Percentiles rank a stretch among this genome's conserved stretches.
phyloP scores from a whole-genome alignment of 2,329 filamentous ascomycete species.

The Xylaria sp. region DNA sequence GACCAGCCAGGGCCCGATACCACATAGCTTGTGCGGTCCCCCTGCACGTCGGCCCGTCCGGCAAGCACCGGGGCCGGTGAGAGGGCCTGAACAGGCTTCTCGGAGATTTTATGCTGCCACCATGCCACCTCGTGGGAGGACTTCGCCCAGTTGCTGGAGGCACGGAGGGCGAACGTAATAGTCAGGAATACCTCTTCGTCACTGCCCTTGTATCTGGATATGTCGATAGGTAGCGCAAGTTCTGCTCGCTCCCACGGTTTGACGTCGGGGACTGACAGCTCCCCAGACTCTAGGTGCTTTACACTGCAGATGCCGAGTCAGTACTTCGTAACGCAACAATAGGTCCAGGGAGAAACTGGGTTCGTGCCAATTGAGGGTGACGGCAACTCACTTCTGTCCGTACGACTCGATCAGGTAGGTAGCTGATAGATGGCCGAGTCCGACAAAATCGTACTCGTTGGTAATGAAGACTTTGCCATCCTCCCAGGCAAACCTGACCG shows the following conservation, averaged over 20 bases:
- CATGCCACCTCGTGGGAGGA: constrained; percentile 59
- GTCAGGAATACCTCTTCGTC: constrained; percentile 48
- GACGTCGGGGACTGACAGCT: constrained; percentile 45
- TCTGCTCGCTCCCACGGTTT: constrained; percentile 42
- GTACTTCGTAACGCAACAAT: too few species aligned
- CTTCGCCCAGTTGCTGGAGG: constrained; percentile 53
- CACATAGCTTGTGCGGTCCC: constrained; percentile 30
- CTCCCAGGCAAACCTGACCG: constrained; percentile 45
- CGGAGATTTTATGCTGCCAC: constrained; percentile 48
- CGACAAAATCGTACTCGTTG: constrained; percentile 47
- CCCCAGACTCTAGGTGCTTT: constrained; percentile 36
- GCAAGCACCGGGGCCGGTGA: constrained; percentile 4
- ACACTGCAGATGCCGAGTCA: background rate
- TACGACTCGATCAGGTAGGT: constrained; percentile 29
- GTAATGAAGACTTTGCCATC: constrained; percentile 35
- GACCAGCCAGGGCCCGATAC: constrained; percentile 40
- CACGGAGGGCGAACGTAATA: constrained; percentile 47
- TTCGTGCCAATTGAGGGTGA: too few species aligned
- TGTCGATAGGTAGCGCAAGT: constrained; percentile 38
- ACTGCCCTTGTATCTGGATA: constrained; percentile 32
- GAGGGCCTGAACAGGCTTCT: constrained; percentile 22
- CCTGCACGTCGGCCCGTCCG: constrained; percentile 27
- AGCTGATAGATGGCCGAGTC: constrained; percentile 43
- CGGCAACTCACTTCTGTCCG: background rate
- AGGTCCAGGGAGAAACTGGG: too few species aligned